These are phyloP conservation scores for Podaxis carcinomalis DNA, from an alignment of 768 basidiomycete species.

Conservation along the genomic window DNA sequence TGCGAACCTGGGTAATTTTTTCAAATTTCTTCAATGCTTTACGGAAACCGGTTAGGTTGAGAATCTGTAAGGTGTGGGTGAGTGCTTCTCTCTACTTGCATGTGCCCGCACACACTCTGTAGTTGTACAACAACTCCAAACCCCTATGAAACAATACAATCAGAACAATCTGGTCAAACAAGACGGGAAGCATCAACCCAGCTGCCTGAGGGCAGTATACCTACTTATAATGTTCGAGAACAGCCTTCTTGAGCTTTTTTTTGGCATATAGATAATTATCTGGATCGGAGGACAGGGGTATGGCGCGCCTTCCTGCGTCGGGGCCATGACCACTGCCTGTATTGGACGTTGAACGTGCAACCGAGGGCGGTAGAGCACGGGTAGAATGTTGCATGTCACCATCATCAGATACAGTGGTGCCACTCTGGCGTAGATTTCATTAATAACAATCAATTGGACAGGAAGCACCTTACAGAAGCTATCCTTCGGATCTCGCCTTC, in stretches of 20 bases:
- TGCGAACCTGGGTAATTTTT: constrained; percentile 62
- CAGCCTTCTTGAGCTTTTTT: constrained; percentile 78
- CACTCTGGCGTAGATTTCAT: background rate
- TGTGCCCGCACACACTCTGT: constrained; percentile 51
- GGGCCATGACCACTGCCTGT: background rate
- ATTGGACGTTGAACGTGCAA: background rate
- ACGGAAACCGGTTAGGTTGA: constrained; percentile 88
- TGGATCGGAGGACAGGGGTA: constrained; percentile 44
- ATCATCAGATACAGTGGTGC: background rate
- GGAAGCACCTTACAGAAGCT: background rate
- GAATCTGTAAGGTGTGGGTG: constrained; percentile 38
- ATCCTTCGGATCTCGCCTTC: background rate
- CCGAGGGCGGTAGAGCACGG: background rate
- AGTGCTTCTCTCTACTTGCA: background rate
- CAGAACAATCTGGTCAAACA: background rate
- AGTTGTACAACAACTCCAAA: constrained; percentile 84
- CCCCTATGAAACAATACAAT: constrained; percentile 37
- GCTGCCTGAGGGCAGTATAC: constrained; percentile 11
- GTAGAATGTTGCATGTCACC: background rate
- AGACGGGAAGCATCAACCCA: background rate
- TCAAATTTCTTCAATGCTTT: constrained; percentile 86
- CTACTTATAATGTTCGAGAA: constrained; percentile 79
- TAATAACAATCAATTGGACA: background rate
- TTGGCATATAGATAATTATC: constrained; percentile 84
- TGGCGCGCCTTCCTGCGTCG: background rate